A percentile compares a stretch with the other conserved stretches of the same genome.
Conservation (phyloP, 1,284 basidiomycete species). For the Trametes sp. region DNA sequence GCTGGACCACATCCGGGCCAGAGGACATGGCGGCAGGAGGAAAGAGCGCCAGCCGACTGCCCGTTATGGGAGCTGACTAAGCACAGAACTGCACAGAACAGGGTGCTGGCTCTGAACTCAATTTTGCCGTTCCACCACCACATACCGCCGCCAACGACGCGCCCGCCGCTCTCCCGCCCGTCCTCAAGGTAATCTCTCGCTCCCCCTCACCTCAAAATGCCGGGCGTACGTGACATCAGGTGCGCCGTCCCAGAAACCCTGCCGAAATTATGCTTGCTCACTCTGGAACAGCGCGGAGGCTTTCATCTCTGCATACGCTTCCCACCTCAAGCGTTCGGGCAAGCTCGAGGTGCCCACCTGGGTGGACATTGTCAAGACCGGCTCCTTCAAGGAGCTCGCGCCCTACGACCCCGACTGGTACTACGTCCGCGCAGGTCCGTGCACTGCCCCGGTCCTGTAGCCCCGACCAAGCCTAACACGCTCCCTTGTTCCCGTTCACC, state of each 20-base stretch:
- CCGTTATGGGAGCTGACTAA: constrained; percentile 37
- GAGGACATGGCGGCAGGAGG: constrained; percentile 1
- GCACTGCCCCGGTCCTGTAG: neutral
- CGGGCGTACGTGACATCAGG: constrained; percentile 93
- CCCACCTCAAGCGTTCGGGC: constrained; percentile 95
- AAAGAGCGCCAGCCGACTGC: neutral
- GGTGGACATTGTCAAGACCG: constrained; percentile 99
- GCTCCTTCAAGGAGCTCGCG: constrained; percentile 96
- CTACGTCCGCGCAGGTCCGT: constrained; percentile 95
- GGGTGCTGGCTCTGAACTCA: constrained; percentile 45
- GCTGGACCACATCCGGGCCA: neutral
- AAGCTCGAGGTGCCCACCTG: constrained; percentile 99
- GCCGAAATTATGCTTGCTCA: constrained; percentile 6
- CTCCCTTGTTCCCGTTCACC: neutral
- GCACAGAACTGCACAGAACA: constrained; percentile 46
- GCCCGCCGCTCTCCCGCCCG: constrained; percentile 53
- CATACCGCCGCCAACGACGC: constrained; percentile 45
- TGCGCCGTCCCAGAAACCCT: constrained; percentile 45
- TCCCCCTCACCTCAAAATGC: constrained; percentile 66
- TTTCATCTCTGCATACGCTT: constrained; percentile 92
- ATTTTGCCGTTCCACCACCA: constrained; percentile 50
- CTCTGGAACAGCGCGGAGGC: constrained; percentile 74
- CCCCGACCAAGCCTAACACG: neutral
- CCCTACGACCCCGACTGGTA: constrained; percentile 99
- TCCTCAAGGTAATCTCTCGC: constrained; percentile 52